A percentile compares a stretch with the other conserved stretches of the same genome.
Conservation (phyloP, 2,329 filamentous ascomycete genomes). For the Amauroascus verrucosus region DNA sequence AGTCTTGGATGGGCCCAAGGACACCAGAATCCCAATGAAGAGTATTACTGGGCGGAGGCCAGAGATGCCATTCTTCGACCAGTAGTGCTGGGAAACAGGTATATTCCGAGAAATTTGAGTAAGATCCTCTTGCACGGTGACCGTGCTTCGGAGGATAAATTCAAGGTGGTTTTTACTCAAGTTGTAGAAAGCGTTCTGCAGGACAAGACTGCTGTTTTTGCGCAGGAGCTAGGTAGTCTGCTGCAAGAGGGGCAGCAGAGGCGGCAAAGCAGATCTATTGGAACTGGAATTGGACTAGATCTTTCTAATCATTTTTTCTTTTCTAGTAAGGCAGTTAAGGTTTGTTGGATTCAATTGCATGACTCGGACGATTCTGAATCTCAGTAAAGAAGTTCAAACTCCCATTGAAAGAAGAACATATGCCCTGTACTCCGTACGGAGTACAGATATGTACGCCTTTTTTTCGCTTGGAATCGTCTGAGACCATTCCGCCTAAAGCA, state of each 20-base stretch:
- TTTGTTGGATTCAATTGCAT: too few relatives aligned
- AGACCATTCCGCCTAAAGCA: too few relatives aligned
- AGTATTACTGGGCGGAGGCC: not conserved
- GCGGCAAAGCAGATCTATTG: conserved; percentile 1
- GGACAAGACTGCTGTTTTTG: not conserved
- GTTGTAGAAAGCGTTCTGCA: not conserved
- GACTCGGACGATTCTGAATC: too few relatives aligned
- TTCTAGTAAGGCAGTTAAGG: too few relatives aligned
- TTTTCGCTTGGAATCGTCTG: too few relatives aligned
- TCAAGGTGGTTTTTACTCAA: not conserved
- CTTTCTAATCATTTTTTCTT: not conserved
- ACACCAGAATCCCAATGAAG: not conserved
- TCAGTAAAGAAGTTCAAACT: too few relatives aligned
- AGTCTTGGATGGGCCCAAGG: not conserved
- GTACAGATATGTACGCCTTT: too few relatives aligned
- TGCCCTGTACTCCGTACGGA: too few relatives aligned
- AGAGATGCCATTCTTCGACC: not conserved
- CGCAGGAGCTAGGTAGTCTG: not conserved
- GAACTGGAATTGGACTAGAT: not conserved
- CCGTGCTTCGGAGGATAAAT: not conserved
- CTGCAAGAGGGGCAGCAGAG: conserved; percentile 1
- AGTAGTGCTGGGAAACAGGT: not conserved
- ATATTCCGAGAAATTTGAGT: not conserved
- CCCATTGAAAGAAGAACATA: too few relatives aligned
- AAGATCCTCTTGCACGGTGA: not conserved